These are phyloP conservation scores for Aspergillus sergii DNA, from an alignment of 2,329 filamentous ascomycete genomes.

Conservation along the genomic window DNA sequence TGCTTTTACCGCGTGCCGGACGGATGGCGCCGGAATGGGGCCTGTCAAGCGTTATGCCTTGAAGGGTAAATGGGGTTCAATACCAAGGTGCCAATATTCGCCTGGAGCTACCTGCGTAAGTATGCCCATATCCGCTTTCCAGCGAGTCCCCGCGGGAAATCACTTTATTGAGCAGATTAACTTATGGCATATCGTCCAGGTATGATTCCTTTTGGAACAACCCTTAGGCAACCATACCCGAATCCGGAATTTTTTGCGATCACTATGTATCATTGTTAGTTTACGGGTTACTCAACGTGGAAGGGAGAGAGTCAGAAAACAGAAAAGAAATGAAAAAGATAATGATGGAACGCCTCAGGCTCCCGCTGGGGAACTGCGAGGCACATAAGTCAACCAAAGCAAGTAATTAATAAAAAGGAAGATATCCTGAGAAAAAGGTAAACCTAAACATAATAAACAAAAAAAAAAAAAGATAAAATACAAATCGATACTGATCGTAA, in stretches of 20 bases:
- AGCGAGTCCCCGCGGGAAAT: background rate
- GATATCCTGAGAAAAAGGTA: no score
- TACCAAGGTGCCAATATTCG: background rate
- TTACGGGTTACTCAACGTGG: background rate
- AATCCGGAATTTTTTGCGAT: background rate
- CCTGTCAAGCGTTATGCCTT: background rate
- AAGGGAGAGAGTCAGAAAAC: background rate
- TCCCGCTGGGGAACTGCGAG: background rate
- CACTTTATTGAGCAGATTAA: constrained; percentile 2
- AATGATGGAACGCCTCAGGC: background rate
- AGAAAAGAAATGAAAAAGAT: background rate
- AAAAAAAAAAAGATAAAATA: no score
- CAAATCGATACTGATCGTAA: background rate
- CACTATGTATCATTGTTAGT: background rate
- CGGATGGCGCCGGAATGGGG: constrained; percentile 15
- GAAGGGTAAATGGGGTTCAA: constrained; percentile 1
- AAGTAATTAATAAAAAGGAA: no score
- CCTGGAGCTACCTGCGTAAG: background rate
- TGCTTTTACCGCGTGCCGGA: constrained; percentile 9
- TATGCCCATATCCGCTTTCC: background rate
- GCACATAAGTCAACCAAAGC: no score
- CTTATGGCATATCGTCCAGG: constrained; percentile 2
- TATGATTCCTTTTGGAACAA: background rate
- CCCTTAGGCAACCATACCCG: background rate
- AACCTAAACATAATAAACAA: background rate